Percentiles rank a stretch among this genome's conserved stretches.
These are phyloP conservation scores for Limonium bicolor DNA, from an alignment of 148 eudicot genomes.

Conservation along the genomic window DNA sequence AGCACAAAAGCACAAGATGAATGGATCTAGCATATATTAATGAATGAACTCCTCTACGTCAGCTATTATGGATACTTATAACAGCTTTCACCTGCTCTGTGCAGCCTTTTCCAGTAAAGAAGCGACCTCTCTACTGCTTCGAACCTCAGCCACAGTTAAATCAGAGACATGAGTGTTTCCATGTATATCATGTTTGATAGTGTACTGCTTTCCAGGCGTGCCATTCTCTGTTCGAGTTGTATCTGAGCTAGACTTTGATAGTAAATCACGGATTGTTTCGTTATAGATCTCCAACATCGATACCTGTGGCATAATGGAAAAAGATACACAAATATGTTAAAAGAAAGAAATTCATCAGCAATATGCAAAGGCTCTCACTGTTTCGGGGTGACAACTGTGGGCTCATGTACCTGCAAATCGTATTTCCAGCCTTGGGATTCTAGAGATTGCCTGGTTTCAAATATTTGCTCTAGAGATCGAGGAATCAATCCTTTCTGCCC, in stretches of 20 bases:
- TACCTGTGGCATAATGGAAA: conserved; percentile 28
- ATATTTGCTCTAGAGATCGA: conserved; percentile 84
- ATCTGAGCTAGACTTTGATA: conserved; percentile 40
- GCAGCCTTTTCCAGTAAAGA: conserved; percentile 86
- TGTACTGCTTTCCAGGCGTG: conserved; percentile 52
- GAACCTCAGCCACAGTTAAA: conserved; percentile 78
- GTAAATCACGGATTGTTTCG: conserved; percentile 81
- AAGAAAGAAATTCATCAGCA: no score
- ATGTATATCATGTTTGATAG: conserved; percentile 76
- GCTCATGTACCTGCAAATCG: conserved; percentile 67
- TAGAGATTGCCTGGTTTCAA: conserved; percentile 63
- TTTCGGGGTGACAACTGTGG: background rate
- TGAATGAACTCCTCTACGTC: no score
- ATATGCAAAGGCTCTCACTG: background rate
- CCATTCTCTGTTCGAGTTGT: conserved; percentile 29
- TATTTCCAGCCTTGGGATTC: conserved; percentile 92
- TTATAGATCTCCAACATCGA: conserved; percentile 97
- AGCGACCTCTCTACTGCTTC: conserved; percentile 74
- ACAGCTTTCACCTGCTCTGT: conserved; percentile 69
- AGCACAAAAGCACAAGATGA: no score
- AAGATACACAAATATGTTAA: no score
- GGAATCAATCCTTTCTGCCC: conserved; percentile 88
- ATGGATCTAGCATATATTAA: background rate
- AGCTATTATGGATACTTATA: no score
- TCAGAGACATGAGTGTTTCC: conserved; percentile 92